Base-by-base conservation (phyloP, 169 alveolate species). In the Eimeria praecox region DNA sequence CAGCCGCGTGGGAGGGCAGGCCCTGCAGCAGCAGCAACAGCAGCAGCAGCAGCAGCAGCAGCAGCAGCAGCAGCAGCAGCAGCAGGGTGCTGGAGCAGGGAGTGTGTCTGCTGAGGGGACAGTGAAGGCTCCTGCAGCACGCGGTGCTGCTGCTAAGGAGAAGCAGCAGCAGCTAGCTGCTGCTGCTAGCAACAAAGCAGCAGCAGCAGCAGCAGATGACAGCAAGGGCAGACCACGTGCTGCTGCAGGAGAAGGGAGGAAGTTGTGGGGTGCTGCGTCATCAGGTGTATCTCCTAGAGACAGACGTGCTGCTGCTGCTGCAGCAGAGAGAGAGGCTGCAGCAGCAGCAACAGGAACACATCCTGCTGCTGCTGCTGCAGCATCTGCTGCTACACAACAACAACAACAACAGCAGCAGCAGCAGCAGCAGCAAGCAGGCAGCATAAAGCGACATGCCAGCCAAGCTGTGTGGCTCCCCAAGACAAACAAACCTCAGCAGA, bases 61-160 rank as follows among this genome's bases (percentile, higher is more conserved):
- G 56, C 94, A 62, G 94, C 46, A 86, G 42, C 87, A 77, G 87
- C 87, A 77, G 80, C 80, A 69, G 80, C 80, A 69, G 80, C 80
- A 69, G 80, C 87, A 77, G 54, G 56, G 46, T 6, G 12, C 56
- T 38, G 59, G 62, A 77, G 87, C 87, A 38, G 87, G 46, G 8
- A 59, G 46, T 6, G 87, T 6, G 35, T 35, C 62, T 16, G 46
- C 80, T 69, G 40, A 64, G 18, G 75, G 75, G 9, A 18, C 27
- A 10, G 38, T 18, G 56, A 38, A n/a, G n/a, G 40, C 56, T 27
- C n/a, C 56, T 42, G 87, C 87, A 5, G 18, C 49, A 10, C 56
- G 87, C 52, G 87, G 56, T 40, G 87, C 62, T 42, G 12, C 87
- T 77, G 87, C 62, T 9, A 38, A 27, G 87, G 54, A 77, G 87